Evolutionary conservation across 2,329 filamentous ascomycete genomes (phyloP), one percentile per base, ranked within the genome.

Genomic region (Daldinia sp.): DNA sequence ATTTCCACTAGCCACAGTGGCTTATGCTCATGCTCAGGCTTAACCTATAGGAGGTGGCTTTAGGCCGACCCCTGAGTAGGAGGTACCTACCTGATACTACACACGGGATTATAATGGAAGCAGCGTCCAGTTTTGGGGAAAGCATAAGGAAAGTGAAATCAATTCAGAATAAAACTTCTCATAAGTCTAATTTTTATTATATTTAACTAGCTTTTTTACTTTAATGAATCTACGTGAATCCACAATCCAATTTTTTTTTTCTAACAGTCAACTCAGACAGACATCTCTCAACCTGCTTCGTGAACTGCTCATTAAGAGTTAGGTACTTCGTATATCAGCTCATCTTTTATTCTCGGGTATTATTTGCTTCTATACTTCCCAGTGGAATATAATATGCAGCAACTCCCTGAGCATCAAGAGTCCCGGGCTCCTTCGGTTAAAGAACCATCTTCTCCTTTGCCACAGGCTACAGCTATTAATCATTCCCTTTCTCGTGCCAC

Each of bases 371-470:
- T n/a, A 2, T 8, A 4, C 7, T 11, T 27, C 39, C 15, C 9
- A 7, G 39, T 7, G 21, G 5, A 15, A 6, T 45, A 4, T 9
- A 45, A 1, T 8, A 45, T 45, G 39, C 13, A 6, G 7, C 21
- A 8, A 27, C 3, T 7, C 11, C 27, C 39, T n/a, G 52, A 32
- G 3, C 7, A n/a, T 34, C 29, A 6, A 37, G 57, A 51, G 11
- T 59, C 66, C 11, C 68, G 60, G 27, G 64, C 56, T 5, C 63
- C 71, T 35, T 68, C 67, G 55, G 71, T 63, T 53, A 50, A 25
- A 41, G 61, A 49, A n/a, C 45, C 66, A 8, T 15, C 35, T 23
- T 48, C 56, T 34, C 59, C 32, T 19, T 62, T 63, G 19, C n/a
- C 34, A n/a, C 35, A 19, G 32, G 41, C 50, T 15, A 61, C 61